Evolutionary conservation across 306 rosid species (phyloP).

Genomic region (Cucumis hystrix): DNA sequence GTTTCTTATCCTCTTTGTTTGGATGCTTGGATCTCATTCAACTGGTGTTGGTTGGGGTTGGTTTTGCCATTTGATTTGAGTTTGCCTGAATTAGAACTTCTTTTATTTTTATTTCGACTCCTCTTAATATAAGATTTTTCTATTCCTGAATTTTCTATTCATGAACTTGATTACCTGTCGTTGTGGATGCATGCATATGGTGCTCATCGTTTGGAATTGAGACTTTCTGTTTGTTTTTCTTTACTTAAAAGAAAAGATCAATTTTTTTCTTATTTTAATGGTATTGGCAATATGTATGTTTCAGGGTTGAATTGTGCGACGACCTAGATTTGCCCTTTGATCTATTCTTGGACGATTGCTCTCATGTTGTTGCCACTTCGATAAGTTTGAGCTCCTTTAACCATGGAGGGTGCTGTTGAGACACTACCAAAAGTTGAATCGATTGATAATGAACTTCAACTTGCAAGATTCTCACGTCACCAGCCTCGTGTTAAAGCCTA

Average conservation of each 20-base stretch:
- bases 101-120: constrained; percentile 5
- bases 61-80: not conserved
- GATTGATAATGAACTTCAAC: constrained; percentile 22
- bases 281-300: not conserved
- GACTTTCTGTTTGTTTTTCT: not conserved
- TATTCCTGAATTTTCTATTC: constrained; percentile 3
- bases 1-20: not conserved
- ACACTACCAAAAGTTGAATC: constrained; percentile 18
- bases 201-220: not conserved
- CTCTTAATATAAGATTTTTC: not conserved
- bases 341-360: not conserved
- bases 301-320: not conserved
- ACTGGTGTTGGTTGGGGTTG: not conserved
- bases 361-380: not conserved
- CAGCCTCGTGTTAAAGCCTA: constrained; percentile 33
- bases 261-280: not conserved
- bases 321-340: not conserved
- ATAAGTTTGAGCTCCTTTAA: not conserved
- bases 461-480: constrained; percentile 32
- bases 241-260: not conserved
- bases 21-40: not conserved
- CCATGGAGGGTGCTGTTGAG: constrained; percentile 33
- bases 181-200: not conserved
- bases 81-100: not conserved
- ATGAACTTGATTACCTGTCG: constrained; percentile 8